These are phyloP conservation scores for Exophiala viscosa DNA, from an alignment of 2,329 filamentous ascomycete species.

Conservation along the genomic window DNA sequence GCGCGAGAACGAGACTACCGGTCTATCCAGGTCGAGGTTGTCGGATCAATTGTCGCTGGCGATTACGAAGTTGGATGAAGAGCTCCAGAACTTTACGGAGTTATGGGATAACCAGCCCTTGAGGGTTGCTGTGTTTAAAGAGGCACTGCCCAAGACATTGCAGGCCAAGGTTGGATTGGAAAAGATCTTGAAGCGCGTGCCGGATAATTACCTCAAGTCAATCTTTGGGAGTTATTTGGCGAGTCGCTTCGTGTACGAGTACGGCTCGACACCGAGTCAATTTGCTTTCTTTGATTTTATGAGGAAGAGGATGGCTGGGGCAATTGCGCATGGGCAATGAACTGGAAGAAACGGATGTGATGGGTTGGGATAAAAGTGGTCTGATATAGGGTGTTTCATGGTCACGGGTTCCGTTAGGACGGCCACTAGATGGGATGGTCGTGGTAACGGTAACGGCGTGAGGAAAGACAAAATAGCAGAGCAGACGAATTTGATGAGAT, in stretches of 20 bases:
- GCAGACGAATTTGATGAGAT: neutral
- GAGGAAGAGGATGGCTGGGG: constrained; percentile 23
- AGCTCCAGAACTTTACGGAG: constrained; percentile 79
- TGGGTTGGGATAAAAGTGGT: neutral
- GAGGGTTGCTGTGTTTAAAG: constrained; percentile 70
- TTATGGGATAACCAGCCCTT: constrained; percentile 82
- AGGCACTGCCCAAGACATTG: constrained; percentile 81
- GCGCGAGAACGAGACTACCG: constrained; percentile 83
- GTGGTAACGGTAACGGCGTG: neutral
- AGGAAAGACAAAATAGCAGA: neutral
- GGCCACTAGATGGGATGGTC: neutral
- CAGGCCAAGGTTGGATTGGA: constrained; percentile 88
- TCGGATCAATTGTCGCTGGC: constrained; percentile 87
- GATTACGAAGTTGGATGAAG: constrained; percentile 95
- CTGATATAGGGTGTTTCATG: neutral
- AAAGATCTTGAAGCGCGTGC: constrained; percentile 77
- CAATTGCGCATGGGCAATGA: constrained; percentile 15
- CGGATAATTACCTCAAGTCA: constrained; percentile 83
- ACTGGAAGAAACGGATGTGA: neutral
- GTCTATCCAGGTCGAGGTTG: constrained; percentile 74
- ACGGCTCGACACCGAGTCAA: constrained; percentile 86
- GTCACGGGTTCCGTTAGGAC: neutral
- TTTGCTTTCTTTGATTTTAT: constrained; percentile 96
- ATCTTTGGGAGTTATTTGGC: constrained; percentile 97
- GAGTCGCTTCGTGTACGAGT: constrained; percentile 93